A percentile compares a stretch with the other conserved stretches of the same genome.
Evolutionary conservation across 352 stramenopile genomes (phyloP).

Genomic region (Phytopythium kandeliae): DNA sequence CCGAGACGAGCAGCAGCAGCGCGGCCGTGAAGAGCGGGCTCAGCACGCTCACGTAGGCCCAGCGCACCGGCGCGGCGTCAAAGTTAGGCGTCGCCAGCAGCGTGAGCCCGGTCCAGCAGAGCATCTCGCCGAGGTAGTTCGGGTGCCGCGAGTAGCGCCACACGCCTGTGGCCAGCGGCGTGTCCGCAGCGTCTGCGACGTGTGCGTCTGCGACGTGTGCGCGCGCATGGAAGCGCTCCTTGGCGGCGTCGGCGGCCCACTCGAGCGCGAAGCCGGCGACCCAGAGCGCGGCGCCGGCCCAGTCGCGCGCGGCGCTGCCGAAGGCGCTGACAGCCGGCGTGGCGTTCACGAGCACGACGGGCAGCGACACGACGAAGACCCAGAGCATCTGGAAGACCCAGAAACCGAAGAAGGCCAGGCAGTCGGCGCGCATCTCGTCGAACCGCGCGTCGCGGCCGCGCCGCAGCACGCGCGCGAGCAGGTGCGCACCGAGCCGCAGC

Average conservation of each 20-base stretch:
- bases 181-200: slow-evolving; percentile 4
- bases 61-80: slow-evolving; percentile 15
- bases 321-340: slow-evolving; percentile 20
- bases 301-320: slow-evolving; percentile 23
- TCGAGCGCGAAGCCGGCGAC: slow-evolving; percentile 48
- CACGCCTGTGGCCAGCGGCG: slow-evolving; percentile 53
- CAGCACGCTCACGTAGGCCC: slow-evolving; percentile 44
- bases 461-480: slow-evolving; percentile 60
- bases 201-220: slow-evolving; percentile 8
- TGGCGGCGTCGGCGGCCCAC: slow-evolving; percentile 51
- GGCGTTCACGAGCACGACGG: slow-evolving; percentile 54
- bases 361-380: slow-evolving; percentile 70
- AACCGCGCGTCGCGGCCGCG: slow-evolving; percentile 74
- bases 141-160: slow-evolving; percentile 89
- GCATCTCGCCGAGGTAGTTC: slow-evolving; percentile 93
- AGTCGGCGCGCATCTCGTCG: slow-evolving; percentile 65
- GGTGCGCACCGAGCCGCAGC: slow-evolving; percentile 54
- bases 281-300: slow-evolving; percentile 48
- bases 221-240: slow-evolving; percentile 49
- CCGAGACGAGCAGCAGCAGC: slow-evolving; percentile 69
- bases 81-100: slow-evolving; percentile 38
- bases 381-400: slow-evolving; percentile 84
- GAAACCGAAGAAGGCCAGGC: slow-evolving; percentile 59
- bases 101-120: slow-evolving; percentile 78
- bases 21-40: slow-evolving; percentile 49